These are phyloP conservation scores for Xylaria sp. DNA, from an alignment of 2,329 filamentous ascomycete species.

Conservation along the genomic window DNA sequence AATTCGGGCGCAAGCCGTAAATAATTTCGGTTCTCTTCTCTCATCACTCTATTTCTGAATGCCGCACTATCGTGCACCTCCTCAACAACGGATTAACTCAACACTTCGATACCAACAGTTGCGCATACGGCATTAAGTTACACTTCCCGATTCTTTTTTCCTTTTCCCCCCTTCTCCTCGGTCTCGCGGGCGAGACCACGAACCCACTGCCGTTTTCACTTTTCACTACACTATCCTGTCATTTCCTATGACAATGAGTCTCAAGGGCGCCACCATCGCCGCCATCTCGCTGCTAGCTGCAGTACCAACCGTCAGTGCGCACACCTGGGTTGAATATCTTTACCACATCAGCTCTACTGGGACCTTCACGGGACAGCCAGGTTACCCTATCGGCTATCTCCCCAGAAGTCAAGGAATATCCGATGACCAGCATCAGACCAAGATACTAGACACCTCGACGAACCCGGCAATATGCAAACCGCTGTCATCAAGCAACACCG, in stretches of 20 bases:
- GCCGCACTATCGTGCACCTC: not conserved
- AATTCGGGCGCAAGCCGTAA: slow-evolving; percentile 32
- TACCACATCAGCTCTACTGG: slow-evolving; percentile 78
- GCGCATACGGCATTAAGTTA: slow-evolving; percentile 12
- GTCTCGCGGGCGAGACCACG: slow-evolving; percentile 44
- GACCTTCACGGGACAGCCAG: slow-evolving; percentile 74
- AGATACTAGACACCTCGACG: slow-evolving; percentile 63
- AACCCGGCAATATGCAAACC: slow-evolving; percentile 67
- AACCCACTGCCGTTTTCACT: slow-evolving; percentile 17
- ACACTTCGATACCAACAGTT: slow-evolving; percentile 2
- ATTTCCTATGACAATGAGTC: slow-evolving; percentile 36
- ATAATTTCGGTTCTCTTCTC: slow-evolving; percentile 13
- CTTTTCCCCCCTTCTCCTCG: slow-evolving; percentile 7
- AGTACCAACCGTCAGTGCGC: slow-evolving; percentile 59
- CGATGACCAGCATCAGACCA: slow-evolving; percentile 69
- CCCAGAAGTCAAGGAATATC: slow-evolving; percentile 67
- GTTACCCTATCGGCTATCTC: slow-evolving; percentile 79
- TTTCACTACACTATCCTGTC: slow-evolving; percentile 14
- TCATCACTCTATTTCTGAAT: slow-evolving; percentile 2
- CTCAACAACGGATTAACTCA: not conserved
- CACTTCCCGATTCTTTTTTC: slow-evolving; percentile 14
- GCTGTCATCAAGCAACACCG: slow-evolving; percentile 67
- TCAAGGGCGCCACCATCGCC: slow-evolving; percentile 35
- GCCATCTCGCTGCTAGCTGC: slow-evolving; percentile 49
- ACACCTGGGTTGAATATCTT: slow-evolving; percentile 87